Conservation (phyloP, 2,329 filamentous ascomycete genomes). For the Trichoderma hamatum region DNA sequence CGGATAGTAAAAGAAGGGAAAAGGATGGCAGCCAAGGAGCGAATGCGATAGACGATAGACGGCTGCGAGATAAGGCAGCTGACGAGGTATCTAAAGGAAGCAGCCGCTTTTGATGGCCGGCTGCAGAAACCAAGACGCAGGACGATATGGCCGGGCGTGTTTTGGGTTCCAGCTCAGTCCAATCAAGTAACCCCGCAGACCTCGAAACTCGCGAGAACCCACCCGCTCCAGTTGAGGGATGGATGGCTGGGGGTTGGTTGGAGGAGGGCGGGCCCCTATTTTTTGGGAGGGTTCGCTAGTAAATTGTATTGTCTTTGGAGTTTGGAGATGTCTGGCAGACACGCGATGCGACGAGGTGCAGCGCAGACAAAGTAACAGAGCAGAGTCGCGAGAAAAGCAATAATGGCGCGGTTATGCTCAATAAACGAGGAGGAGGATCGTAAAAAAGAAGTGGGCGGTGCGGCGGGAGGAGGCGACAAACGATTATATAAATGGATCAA, state of each 20-base stretch:
- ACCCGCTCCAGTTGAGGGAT: slow-evolving; percentile 2
- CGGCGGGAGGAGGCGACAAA: neutral
- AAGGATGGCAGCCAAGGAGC: neutral
- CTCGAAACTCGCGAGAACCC: slow-evolving; percentile 8
- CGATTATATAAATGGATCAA: neutral
- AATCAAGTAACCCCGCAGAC: slow-evolving; percentile 26
- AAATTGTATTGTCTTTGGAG: no score
- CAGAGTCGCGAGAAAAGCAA: neutral
- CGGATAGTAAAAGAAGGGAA: slow-evolving; percentile 23
- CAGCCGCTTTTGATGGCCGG: slow-evolving; percentile 23
- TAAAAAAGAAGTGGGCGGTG: neutral
- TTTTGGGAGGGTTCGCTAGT: no score
- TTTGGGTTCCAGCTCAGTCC: slow-evolving; percentile 21
- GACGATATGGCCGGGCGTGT: slow-evolving; percentile 20
- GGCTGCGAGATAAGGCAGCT: slow-evolving; percentile 17
- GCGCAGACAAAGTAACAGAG: neutral
- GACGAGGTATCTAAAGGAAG: slow-evolving; percentile 18
- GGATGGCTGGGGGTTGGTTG: slow-evolving; percentile 6
- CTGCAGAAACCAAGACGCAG: neutral
- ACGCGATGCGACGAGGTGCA: neutral
- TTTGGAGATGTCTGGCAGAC: neutral
- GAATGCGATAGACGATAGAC: slow-evolving; percentile 14
- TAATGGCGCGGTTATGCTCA: neutral
- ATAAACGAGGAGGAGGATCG: neutral
- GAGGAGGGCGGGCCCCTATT: slow-evolving; percentile 9